Percentiles rank a stretch among this genome's conserved stretches.
These are phyloP conservation scores for Jacaranda mimosifolia DNA, from an alignment of 257 asterid genomes.

Conservation along the genomic window DNA sequence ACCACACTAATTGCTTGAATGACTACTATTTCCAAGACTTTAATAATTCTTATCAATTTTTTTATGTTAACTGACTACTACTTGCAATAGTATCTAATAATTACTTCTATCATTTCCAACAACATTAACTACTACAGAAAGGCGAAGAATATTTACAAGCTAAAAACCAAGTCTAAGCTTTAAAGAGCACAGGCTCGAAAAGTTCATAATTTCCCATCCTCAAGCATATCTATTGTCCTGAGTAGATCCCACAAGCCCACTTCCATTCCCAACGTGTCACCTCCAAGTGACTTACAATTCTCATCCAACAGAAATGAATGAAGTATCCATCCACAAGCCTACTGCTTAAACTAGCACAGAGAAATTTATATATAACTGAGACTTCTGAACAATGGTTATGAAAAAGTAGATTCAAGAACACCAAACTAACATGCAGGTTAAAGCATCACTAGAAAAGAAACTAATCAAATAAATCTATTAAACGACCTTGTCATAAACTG, in stretches of 20 bases:
- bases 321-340: conserved; percentile 14
- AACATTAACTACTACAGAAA: too few species aligned
- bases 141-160: not conserved
- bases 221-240: not conserved
- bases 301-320: conserved; percentile 4
- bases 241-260: too few species aligned
- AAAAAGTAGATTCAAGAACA: conserved; percentile 5
- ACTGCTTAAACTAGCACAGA: conserved; percentile 4
- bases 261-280: too few species aligned
- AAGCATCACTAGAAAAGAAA: not conserved
- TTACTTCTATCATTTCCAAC: too few species aligned
- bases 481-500: conserved; percentile 94
- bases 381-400: not conserved
- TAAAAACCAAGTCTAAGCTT: not conserved
- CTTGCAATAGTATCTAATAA: too few species aligned
- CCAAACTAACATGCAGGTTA: conserved; percentile 1
- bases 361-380: conserved; percentile 1
- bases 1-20: too few species aligned
- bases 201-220: not conserved
- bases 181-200: conserved; percentile 10
- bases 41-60: too few species aligned
- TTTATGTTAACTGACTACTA: too few species aligned
- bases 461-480: not conserved
- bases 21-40: too few species aligned
- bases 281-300: not conserved